Evolutionary conservation across 2,329 filamentous ascomycete genomes (phyloP), one percentile per base, ranked within the genome.

Genomic region (Nannizzia gypsea): DNA sequence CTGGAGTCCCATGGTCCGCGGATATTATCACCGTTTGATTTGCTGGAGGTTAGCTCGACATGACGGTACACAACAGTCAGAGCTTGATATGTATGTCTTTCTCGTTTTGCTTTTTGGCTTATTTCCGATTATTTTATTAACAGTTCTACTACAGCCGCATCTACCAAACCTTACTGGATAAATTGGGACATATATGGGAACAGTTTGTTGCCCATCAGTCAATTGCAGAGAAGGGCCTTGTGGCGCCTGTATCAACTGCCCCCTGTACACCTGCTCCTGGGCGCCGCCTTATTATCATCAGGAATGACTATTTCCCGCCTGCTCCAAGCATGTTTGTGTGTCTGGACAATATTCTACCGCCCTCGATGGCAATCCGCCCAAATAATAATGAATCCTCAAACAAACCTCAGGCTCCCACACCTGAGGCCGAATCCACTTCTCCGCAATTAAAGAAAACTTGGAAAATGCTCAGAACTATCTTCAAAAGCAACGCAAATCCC

Each of bases 1-100:
- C 68, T 96, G 91, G 90, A 95, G 89, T 68, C 90, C 91, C 0
- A 95, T 96, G 91, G 89, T 96, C 22, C 83, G 91, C 62, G 87
- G 90, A 13, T 96, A 96, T 72, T 96, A 87, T 70, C 93, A 95
- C 82, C 88, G 91, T 54, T 76, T 96, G 56, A 74, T 96, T 22
- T 95, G 90, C 73, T 96, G 91, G 91, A 83, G 90, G 62, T 78
- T 96, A 55, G 92, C 88, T 64, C 81, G 91, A 63, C 88, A 87
- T 67, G 82, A 85, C 58, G 89, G 86, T 15, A 82, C 80, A 54
- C 78, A 83, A 22, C 82, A 83, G 50, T 80, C 84, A 28, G 50
- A 54, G n/a, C 71, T 83, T 44, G 88, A 93, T 69, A 73, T 80
- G 85, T 89, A 78, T 79, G 87, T 80, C 11, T 13, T 13, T 8